Base-by-base conservation (phyloP, 345 rosid species). In the Eucalyptus rudis region DNA sequence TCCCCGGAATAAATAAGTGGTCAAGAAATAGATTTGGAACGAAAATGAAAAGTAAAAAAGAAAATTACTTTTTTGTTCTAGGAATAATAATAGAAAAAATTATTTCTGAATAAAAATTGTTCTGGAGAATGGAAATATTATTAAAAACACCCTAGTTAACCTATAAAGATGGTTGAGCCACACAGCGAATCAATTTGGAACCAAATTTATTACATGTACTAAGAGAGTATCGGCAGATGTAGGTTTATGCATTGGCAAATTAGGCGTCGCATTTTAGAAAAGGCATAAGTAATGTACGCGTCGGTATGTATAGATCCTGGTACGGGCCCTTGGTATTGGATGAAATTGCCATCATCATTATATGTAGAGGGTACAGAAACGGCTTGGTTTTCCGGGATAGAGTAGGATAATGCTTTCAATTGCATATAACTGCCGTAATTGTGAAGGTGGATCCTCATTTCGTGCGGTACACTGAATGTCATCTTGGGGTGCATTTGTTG, bases 41-140 rank as follows among this genome's bases (percentile, higher is more conserved):
- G 0, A 1, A 52, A 52, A 19, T 3, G 19, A 19, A 51, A 52
- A 1, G 1, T 1, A 7, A 52, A 52, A 52, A 19, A 1, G 4
- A 52, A 52, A 52, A 52, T 7, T 52, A 0, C 4, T 17, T 19
- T 51, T 51, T 51, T 52, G 10, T 52, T 52, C 0, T 52, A 52
- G 56, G 10, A 52, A 52, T 20, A 52, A 2, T 0, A 20, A 52
- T 19, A 3, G 2, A 17, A 52, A 52, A 52, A 8, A 52, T 0
- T 3, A 0, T 52, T 52, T 52, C 1, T 52, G 1, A 52, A 52
- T 8, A 52, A 3, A 52, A 8, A 52, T 52, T 19, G 5, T 52
- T 52, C 1, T 7, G 2, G 0, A 52, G 4, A 19, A 52, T 0
- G 8, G 0, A 20, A 20, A 52, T 52, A 52, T 52, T 52, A 52